These are phyloP conservation scores for Grammothele lineata DNA, from an alignment of 768 basidiomycete genomes.

Conservation along the genomic window DNA sequence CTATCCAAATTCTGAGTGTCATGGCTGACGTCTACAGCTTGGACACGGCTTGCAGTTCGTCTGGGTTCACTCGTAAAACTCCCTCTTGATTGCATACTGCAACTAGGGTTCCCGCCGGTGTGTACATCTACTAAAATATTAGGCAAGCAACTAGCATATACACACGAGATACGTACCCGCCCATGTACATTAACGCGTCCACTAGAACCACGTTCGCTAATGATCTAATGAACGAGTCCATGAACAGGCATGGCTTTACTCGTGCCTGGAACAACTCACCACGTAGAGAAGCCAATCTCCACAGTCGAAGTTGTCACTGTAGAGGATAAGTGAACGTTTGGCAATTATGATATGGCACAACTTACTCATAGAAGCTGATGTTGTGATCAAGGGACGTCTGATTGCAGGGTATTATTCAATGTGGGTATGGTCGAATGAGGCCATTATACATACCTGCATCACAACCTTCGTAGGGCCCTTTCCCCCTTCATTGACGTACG, in stretches of 20 bases:
- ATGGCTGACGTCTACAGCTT: no score
- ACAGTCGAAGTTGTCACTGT: constrained; percentile 69
- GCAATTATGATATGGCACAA: neutral
- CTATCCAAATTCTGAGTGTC: no score
- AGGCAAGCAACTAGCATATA: neutral
- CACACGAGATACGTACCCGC: constrained; percentile 42
- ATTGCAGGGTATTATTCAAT: no score
- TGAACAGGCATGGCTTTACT: neutral
- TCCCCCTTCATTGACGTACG: constrained; percentile 25
- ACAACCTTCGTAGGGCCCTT: constrained; percentile 38
- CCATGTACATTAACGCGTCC: constrained; percentile 72
- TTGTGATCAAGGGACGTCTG: constrained; percentile 77
- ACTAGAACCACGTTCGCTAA: constrained; percentile 56
- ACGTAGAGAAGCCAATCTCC: constrained; percentile 80
- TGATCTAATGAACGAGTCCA: constrained; percentile 57
- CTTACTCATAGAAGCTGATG: constrained; percentile 75
- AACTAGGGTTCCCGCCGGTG: constrained; percentile 57
- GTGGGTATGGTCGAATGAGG: no score
- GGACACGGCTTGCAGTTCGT: constrained; percentile 4
- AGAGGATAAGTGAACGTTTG: neutral
- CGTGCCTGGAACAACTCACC: constrained; percentile 35
- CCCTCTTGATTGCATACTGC: constrained; percentile 84
- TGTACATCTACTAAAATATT: constrained; percentile 51
- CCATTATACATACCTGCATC: constrained; percentile 56
- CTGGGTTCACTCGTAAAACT: constrained; percentile 49